phyloP scores from a whole-genome alignment of 2,329 filamentous ascomycete genomes.

The Phialophora verrucosa region DNA sequence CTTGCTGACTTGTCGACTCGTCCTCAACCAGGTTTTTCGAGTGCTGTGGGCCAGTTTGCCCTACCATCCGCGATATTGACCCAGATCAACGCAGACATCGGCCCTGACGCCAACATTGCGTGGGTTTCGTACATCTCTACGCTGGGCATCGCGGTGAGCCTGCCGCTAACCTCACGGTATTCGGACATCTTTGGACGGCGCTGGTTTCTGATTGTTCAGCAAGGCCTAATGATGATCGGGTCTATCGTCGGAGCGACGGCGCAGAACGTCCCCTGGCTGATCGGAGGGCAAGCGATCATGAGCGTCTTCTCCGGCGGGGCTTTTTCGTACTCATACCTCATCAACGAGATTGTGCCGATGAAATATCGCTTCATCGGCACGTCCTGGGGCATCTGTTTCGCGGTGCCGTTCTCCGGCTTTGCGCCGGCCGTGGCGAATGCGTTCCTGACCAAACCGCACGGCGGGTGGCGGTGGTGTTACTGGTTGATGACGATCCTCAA shows the following conservation, averaged over 20 bases:
- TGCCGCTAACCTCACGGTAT: slow-evolving; percentile 44
- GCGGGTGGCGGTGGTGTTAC: not conserved
- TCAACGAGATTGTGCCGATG: slow-evolving; percentile 9
- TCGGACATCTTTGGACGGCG: slow-evolving; percentile 47
- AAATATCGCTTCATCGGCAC: slow-evolving; percentile 12
- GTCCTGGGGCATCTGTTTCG: not conserved
- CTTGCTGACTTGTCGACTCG: not conserved
- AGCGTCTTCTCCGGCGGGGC: not conserved
- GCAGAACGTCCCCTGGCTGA: slow-evolving; percentile 44
- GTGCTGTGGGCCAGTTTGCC: slow-evolving; percentile 34
- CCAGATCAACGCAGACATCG: slow-evolving; percentile 43
- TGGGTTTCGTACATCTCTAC: slow-evolving; percentile 42
- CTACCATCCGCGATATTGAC: slow-evolving; percentile 28
- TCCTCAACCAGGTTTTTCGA: not conserved
- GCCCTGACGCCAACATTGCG: slow-evolving; percentile 41
- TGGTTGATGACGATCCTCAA: slow-evolving; percentile 5
- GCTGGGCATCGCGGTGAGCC: slow-evolving; percentile 40
- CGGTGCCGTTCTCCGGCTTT: slow-evolving; percentile 3
- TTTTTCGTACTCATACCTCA: slow-evolving; percentile 3
- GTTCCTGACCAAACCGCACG: not conserved
- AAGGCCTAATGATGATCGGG: slow-evolving; percentile 45
- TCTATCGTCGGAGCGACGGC: slow-evolving; percentile 48
- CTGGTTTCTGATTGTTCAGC: slow-evolving; percentile 44
- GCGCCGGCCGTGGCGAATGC: slow-evolving; percentile 5
- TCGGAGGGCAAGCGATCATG: slow-evolving; percentile 37